Base-by-base conservation (phyloP, 352 stramenopile species). In the Globisporangium radiosum region DNA sequence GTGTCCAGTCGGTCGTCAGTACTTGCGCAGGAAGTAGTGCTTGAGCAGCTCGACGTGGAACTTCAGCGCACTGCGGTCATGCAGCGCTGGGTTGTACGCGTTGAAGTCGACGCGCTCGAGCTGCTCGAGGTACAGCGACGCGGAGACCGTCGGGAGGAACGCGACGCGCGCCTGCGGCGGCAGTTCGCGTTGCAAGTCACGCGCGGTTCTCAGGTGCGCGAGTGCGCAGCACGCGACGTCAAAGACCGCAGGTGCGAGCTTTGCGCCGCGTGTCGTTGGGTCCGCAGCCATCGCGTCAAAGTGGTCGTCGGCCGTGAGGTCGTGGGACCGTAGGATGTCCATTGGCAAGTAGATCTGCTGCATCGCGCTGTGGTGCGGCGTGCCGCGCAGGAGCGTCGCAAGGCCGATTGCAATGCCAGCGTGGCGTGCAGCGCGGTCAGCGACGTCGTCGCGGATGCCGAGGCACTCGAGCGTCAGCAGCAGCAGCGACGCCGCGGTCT, bases 401-500 rank as follows among this genome's bases (percentile, higher is more conserved):
- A 97, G 74, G 1, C 90, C 89, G 19, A 94, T 85, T 38, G 87
- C 84, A 13, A 95, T 77, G 43, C 90, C 90, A 0, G 88, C 85
- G 66, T 97, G 87, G 56, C 72, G 80, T 6, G 89, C 90, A 5
- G 83, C 87, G 38, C 84, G 75, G 59, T 96, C 88, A 9, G 83
- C 85, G 5, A 62, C 71, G 51, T 86, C 69, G 52, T 96, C 79
- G 14, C 81, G 74, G 40, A 97, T 68, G 38, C 76, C 82, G 1
- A 96, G 64, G 54, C 86, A 88, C 62, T 97, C 90, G 17, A 97
- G 74, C 42, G 84, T 92, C 33, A 97, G 66, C 65, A 96, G 97
- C 48, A 97, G 55, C 43, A 97, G 60, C 40, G 85, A 96, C n/a
- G 86, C 81, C 0, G 90, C 88, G 1, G 90, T 97, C 60, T 91